These are phyloP conservation scores for Calocybe cyanea DNA, from an alignment of 768 basidiomycete species.

Conservation along the genomic window DNA sequence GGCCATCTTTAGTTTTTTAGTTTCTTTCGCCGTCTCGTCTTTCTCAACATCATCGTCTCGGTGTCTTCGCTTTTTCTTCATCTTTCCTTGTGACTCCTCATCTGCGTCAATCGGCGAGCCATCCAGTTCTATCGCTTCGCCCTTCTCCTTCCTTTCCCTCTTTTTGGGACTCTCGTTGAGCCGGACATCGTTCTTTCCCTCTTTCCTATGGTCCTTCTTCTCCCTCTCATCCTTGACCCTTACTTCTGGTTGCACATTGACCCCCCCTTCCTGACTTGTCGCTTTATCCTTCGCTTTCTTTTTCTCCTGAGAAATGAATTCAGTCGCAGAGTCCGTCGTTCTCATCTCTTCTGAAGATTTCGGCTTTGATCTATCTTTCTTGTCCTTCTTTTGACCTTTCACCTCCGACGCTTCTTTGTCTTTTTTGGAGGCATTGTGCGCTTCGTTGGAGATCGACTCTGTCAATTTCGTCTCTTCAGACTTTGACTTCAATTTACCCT, in stretches of 20 bases:
- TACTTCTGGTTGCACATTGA: constrained; percentile 21
- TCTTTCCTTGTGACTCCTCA: constrained; percentile 15
- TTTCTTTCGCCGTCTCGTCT: constrained; percentile 14
- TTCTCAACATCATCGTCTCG: constrained; percentile 17
- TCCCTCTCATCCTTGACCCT: constrained; percentile 13
- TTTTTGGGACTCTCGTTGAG: too few species aligned
- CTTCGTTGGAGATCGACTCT: too few species aligned
- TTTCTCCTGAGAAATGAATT: too few species aligned
- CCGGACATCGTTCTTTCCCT: constrained; percentile 20
- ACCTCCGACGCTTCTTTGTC: constrained; percentile 13
- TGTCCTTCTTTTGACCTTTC: too few species aligned
- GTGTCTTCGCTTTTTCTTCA: constrained; percentile 19
- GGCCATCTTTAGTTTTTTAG: constrained; percentile 17
- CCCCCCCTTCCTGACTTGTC: too few species aligned
- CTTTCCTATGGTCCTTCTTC: constrained; percentile 23
- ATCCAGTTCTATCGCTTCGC: constrained; percentile 10
- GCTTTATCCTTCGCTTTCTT: too few species aligned
- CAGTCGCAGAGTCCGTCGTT: too few species aligned
- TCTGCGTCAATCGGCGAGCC: constrained; percentile 4
- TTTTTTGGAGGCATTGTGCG: too few species aligned
- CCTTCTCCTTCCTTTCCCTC: constrained; percentile 13
- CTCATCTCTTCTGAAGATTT: too few species aligned
- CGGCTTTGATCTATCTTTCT: too few species aligned
- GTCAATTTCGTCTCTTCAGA: too few species aligned
- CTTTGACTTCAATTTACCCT: too few species aligned